A percentile compares a stretch with the other conserved stretches of the same genome.
Conservation (phyloP, 768 basidiomycete genomes). For the Exsudoporus frostii region DNA sequence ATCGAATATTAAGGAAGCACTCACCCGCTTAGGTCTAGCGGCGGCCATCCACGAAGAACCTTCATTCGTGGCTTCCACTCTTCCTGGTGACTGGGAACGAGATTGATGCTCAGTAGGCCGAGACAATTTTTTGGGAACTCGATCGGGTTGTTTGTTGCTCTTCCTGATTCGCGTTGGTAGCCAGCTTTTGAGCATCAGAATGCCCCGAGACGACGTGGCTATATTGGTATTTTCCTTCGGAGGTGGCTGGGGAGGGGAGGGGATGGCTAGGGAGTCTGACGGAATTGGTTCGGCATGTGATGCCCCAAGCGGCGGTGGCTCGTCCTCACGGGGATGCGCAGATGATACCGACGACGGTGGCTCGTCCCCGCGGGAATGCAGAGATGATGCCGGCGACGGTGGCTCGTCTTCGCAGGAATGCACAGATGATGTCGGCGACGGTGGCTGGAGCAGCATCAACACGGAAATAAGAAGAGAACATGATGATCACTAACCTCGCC, state of each 20-base stretch:
- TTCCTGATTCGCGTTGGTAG: neutral
- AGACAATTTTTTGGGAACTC: neutral
- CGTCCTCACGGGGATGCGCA: neutral
- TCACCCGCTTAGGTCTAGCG: neutral
- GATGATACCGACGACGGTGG: too few species aligned
- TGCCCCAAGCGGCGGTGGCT: neutral
- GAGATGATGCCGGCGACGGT: too few species aligned
- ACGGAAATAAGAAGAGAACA: neutral
- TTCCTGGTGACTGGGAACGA: neutral
- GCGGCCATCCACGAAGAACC: neutral
- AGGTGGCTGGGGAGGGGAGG: too few species aligned
- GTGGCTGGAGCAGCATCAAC: neutral
- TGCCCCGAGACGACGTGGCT: neutral
- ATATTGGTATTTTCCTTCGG: rapidly evolving
- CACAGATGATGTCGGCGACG: neutral
- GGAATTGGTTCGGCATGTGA: neutral
- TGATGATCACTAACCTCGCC: neutral
- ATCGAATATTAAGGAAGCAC: neutral
- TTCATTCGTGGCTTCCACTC: neutral
- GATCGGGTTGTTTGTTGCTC: neutral
- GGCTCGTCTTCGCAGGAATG: neutral
- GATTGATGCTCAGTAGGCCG: neutral
- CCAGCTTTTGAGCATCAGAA: neutral
- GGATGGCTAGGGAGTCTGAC: neutral
- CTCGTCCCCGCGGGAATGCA: too few species aligned